Evolutionary conservation across 768 basidiomycete genomes (phyloP).

Genomic region (Coprinopsis sp.): DNA sequence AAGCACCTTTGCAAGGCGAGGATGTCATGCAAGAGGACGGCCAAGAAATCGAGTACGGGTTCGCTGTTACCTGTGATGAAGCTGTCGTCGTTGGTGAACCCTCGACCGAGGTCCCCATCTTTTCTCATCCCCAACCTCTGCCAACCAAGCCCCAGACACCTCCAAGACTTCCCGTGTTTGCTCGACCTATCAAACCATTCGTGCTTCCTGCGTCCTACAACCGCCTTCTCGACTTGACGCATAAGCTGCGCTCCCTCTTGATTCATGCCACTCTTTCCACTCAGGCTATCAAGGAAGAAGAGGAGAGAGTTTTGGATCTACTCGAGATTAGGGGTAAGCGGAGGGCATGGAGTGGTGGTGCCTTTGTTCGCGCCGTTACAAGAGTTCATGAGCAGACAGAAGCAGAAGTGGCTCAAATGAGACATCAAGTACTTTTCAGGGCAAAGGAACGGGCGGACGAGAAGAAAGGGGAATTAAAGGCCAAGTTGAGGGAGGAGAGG

Average conservation of each 20-base stretch:
- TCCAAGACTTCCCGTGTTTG: background rate
- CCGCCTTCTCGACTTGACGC: background rate
- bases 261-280: background rate
- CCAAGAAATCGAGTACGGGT: background rate
- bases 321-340: constrained; percentile 58
- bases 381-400: constrained; percentile 12
- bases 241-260: constrained; percentile 3
- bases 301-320: constrained; percentile 24
- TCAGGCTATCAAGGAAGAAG: constrained; percentile 1
- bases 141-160: background rate
- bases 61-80: constrained; percentile 1
- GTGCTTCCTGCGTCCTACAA: constrained; percentile 4
- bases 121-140: background rate
- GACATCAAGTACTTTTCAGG: background rate
- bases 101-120: background rate
- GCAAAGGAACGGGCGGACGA: constrained; percentile 17
- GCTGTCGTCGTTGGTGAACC: background rate
- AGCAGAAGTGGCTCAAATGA: constrained; percentile 1
- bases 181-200: background rate
- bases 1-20: background rate
- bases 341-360: constrained; percentile 62
- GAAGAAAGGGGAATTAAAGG: background rate
- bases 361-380: constrained; percentile 23
- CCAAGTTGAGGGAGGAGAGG: background rate
- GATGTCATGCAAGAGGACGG: background rate